Evolutionary conservation across 192 early-diverging fungal genomes (phyloP).

Genomic region (Umbelopsis vinacea): DNA sequence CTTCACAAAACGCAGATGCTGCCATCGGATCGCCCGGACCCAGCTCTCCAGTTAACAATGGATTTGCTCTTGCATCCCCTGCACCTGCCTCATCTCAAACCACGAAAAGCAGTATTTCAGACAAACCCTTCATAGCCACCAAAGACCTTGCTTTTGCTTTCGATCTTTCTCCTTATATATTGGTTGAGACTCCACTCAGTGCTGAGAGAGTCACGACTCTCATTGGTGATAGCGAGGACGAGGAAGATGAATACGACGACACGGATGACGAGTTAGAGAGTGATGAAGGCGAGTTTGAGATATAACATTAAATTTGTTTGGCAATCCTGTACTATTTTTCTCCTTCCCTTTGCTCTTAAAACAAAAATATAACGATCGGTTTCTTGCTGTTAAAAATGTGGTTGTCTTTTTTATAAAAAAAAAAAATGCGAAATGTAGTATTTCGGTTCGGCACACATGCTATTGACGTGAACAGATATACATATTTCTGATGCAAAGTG

Average conservation of each 20-base stretch:
- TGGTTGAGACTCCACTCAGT: constrained; percentile 67
- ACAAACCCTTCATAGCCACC: constrained; percentile 36
- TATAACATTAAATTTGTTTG: constrained; percentile 9
- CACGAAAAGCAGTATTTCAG: constrained; percentile 48
- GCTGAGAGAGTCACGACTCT: constrained; percentile 57
- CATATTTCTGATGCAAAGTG: background rate
- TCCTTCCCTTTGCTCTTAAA: background rate
- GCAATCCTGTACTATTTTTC: background rate
- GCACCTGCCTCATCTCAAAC: constrained; percentile 23
- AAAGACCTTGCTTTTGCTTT: constrained; percentile 68
- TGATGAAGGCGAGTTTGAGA: constrained; percentile 34
- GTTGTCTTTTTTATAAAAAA: too few species aligned
- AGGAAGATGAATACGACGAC: constrained; percentile 56
- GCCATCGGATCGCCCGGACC: background rate
- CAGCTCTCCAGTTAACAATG: background rate
- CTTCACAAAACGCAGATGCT: background rate
- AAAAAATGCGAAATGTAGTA: too few species aligned
- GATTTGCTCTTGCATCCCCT: background rate
- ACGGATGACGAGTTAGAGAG: constrained; percentile 40
- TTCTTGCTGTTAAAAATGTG: too few species aligned
- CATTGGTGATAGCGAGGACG: constrained; percentile 53
- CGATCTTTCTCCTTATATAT: constrained; percentile 62
- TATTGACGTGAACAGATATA: too few species aligned
- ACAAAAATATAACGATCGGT: background rate
- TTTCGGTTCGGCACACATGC: too few species aligned